Conservation (phyloP, 1,284 basidiomycete genomes). For the Ustilago curta region DNA sequence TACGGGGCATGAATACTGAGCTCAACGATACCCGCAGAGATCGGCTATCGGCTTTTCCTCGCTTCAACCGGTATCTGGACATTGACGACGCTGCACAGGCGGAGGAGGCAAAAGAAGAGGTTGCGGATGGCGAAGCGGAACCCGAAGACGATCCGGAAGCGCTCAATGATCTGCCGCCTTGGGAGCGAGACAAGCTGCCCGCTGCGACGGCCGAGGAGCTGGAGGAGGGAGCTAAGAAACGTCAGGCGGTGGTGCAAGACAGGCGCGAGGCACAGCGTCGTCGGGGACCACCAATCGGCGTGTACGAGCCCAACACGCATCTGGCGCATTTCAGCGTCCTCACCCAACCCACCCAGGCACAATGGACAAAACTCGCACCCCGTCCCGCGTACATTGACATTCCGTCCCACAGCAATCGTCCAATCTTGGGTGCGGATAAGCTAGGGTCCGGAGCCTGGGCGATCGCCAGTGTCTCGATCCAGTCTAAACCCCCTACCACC, state of each 20-base stretch:
- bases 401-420: constrained; percentile 25
- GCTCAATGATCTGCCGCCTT: constrained; percentile 59
- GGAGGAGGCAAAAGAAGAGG: constrained; percentile 23
- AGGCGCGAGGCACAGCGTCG: constrained; percentile 33
- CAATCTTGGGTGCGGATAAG: constrained; percentile 52
- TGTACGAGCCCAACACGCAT: constrained; percentile 67
- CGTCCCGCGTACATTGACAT: constrained; percentile 42
- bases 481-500: constrained; percentile 27
- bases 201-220: constrained; percentile 16
- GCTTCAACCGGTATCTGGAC: constrained; percentile 46
- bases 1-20: constrained; percentile 65
- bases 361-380: constrained; percentile 35
- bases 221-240: constrained; percentile 37
- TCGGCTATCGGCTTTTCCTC: constrained; percentile 51
- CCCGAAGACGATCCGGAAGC: constrained; percentile 50
- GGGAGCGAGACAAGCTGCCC: constrained; percentile 51
- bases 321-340: constrained; percentile 50
- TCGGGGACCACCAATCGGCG: constrained; percentile 60
- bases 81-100: constrained; percentile 22
- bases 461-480: constrained; percentile 45
- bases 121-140: constrained; percentile 42
- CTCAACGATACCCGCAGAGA: constrained; percentile 58
- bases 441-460: constrained; percentile 56
- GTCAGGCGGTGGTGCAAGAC: constrained; percentile 22
- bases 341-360: constrained; percentile 58